Base-by-base conservation (phyloP, 164 flowering plant species). In the Nelumbo lutea region DNA sequence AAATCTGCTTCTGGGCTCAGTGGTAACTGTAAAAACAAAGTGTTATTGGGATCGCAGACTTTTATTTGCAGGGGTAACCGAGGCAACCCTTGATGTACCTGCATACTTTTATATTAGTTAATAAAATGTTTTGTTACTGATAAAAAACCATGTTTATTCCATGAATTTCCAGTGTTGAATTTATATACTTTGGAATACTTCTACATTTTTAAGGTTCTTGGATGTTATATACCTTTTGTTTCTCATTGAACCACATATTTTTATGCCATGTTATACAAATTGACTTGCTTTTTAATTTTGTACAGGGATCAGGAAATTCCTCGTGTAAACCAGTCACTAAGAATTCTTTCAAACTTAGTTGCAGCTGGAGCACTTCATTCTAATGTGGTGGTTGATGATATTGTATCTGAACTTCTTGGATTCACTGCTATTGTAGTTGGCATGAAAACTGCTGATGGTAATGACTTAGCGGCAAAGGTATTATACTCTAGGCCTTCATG, bases 301-400 rank as follows among this genome's bases (percentile, higher is more conserved):
- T 71, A 9, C 90, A 96, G 99, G 85, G 93, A 88, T 73, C 86
- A 83, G 77, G 84, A 80, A 68, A 61, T 76, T 68, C 55, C 76
- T 66, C 50, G 61, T 44, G 72, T 84, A 68, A 84, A 68, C 68
- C 97, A 91, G 81, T 88, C 99, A 14, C 70, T 96, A 47, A 83
- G 87, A 76, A 88, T 91, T 69, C 83, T 93, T 63, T 81, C 89
- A 59, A 93, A 96, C 70, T 69, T 96, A 79, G 86, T 84, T 70
- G 89, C 87, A 40, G 95, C 92, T 63, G 86, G 86, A 42, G 90
- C 91, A 47, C 73, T 88, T 64, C 75, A 75, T 60, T 85, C 86
- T 59, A 74, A 73, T 71, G 89, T 79, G 41, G 47, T 80, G 51
- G 68, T 80, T 70, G 90, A 92, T 82, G 88, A 84, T 59, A 80